Conservation (phyloP, 2,329 filamentous ascomycete genomes). For the Epichloe hybrida region DNA sequence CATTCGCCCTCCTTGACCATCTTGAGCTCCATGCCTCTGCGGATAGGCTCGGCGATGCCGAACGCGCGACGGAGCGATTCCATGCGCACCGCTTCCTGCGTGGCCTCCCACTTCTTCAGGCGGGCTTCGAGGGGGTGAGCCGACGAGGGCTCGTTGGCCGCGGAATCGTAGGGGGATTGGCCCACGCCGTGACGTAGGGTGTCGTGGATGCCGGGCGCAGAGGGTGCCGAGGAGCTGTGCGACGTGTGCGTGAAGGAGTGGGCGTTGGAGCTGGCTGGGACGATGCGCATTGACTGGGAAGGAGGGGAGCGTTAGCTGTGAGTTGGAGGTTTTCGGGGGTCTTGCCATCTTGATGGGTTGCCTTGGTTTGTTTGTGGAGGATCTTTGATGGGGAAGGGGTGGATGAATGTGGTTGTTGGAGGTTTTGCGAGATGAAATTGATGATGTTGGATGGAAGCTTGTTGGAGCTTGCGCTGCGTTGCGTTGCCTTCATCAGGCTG, state of each 20-base stretch:
- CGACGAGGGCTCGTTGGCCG: conserved; percentile 34
- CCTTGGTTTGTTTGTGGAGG: not conserved
- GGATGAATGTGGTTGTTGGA: not conserved
- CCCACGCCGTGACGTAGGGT: conserved; percentile 75
- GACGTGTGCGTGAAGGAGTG: conserved; percentile 50
- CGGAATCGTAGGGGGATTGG: conserved; percentile 38
- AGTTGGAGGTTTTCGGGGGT: conserved; percentile 1
- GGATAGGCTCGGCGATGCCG: conserved; percentile 84
- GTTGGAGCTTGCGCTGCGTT: not conserved
- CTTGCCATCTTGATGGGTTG: conserved; percentile 34
- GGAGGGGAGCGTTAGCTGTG: conserved; percentile 8
- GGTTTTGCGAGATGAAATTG: not conserved
- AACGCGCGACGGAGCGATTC: conserved; percentile 74
- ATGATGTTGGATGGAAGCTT: not conserved
- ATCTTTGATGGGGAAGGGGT: not conserved
- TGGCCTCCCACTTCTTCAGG: conserved; percentile 78
- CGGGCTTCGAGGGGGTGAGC: conserved; percentile 86
- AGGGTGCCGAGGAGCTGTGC: conserved; percentile 56
- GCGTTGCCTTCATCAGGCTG: conserved; percentile 10
- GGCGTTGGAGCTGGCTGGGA: conserved; percentile 55
- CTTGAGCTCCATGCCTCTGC: conserved; percentile 89
- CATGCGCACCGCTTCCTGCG: conserved; percentile 81
- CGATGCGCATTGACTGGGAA: conserved; percentile 72
- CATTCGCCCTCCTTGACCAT: conserved; percentile 71
- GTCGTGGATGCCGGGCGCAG: conserved; percentile 86